Evolutionary conservation across 805 yeast species (phyloP), one percentile per base, ranked within the genome.

Genomic region (Metschnikowia bowlesiae): DNA sequence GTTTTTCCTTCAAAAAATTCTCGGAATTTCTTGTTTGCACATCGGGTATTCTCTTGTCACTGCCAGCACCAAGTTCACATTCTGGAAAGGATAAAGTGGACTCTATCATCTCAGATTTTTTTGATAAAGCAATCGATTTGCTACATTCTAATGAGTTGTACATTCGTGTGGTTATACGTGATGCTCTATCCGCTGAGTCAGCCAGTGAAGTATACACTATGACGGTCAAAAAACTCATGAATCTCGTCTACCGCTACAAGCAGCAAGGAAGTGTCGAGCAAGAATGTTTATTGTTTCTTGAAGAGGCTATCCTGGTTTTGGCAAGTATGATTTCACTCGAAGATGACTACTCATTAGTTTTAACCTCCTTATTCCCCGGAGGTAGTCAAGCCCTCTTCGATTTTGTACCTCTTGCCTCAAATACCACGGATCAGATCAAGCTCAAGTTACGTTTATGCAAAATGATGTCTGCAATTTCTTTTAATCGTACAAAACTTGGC

Each of bases 1-100:
- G 63, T 51, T 57, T 70, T 8, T 76, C 81, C 28, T 82, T 82
- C 65, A 72, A 86, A 57, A 85, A 83, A 60, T 84, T 78, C 61
- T 83, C 89, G 2, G 94, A 92, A 8, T 82, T 84, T 52, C 64
- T 88, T 52, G 88, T 89, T 2, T 80, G 89, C 0, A 69, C 85
- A 0, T 79, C 88, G 45, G 89, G 95, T 40, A 74, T 83, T 13
- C 78, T 85, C 50, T 62, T 84, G 26, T 59, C 54, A 16, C 61
- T 67, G 6, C 63, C 53, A 26, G 74, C 62, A 55, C 46, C 64
- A 3, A 47, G 46, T 14, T 54, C 54, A 42, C 65, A 62, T 37
- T 51, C 57, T 2, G 50, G 46, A 2, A 59, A 66, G 44, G 63
- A 66, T 44, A 59, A 58, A 22, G 67, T 66, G 34, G 65, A 77